These are phyloP conservation scores for Coemansia asiatica DNA, from an alignment of 192 early-diverging fungal species.

Conservation along the genomic window DNA sequence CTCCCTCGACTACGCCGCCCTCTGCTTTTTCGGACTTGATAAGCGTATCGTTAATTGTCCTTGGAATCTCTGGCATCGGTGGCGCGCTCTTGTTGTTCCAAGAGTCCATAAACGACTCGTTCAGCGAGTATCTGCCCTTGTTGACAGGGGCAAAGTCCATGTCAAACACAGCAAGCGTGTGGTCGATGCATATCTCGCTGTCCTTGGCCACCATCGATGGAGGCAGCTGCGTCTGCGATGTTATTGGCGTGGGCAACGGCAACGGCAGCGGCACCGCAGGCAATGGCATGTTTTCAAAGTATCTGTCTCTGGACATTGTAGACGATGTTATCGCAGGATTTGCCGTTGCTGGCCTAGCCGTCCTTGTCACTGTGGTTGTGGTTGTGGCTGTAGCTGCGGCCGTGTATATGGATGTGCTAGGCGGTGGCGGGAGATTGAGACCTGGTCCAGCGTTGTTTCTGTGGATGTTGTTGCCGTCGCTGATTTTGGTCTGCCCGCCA, in stretches of 20 bases:
- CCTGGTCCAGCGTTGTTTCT: not conserved
- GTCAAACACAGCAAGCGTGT: conserved; percentile 12
- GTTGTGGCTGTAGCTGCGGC: not conserved
- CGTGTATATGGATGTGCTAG: not conserved
- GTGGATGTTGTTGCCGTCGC: not conserved
- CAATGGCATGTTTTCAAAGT: not conserved
- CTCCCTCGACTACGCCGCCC: not conserved
- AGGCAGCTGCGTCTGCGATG: not conserved
- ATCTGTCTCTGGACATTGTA: not conserved
- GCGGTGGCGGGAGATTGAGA: not conserved
- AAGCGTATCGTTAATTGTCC: not conserved
- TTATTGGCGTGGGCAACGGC: not conserved
- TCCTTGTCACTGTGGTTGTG: too few species aligned
- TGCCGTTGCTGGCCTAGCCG: not conserved
- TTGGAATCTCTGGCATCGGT: conserved; percentile 39
- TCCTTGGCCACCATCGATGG: conserved; percentile 4
- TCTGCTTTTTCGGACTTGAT: too few species aligned
- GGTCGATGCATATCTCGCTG: conserved; percentile 12
- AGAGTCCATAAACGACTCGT: conserved; percentile 25
- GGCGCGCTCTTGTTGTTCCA: conserved; percentile 31
- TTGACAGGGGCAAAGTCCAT: conserved; percentile 19
- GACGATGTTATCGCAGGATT: not conserved
- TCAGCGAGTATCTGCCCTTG: conserved; percentile 32
- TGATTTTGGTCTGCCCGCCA: not conserved
- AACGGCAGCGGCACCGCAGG: not conserved